Evolutionary conservation across 495 filamentous ascomycete species (phyloP), one percentile per base, ranked within the genome.

Genomic region (Extremus antarcticus): DNA sequence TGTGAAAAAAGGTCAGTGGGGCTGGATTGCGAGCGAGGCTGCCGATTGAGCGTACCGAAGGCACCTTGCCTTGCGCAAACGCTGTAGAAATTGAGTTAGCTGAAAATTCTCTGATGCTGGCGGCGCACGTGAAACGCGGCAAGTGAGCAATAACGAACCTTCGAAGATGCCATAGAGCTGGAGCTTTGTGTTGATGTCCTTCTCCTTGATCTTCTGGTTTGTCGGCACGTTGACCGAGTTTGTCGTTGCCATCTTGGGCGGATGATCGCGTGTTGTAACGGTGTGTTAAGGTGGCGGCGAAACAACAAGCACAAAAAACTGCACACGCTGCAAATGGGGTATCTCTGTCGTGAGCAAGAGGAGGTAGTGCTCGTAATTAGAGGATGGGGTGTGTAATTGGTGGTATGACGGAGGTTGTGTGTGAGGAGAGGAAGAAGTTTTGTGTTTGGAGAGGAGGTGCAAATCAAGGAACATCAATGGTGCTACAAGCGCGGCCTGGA

Each of bases 91-190:
- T 25, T 47, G 25, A 29, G 47, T 54, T 41, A 62, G 57, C 39
- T 15, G 24, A 25, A 35, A 53, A 43, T 15, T 10, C 10, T 17
- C 47, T 22, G 43, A 20, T 50, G 48, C 48, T 47, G 23, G 47
- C 4, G 47, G 16, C 15, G 47, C 19, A 25, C 22, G 25, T 21
- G 22, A 51, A 45, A 17, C 23, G 47, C 43, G 39, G 51, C 7
- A 24, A n/a, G n/a, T 25, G 25, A 40, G 45, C 17, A 29, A 32
- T 22, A 15, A 69, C 73, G 54, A 74, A 86, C 84, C 84, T 62
- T 80, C 80, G 68, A 82, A 78, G 68, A 97, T 96, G 65, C 94
- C 92, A 67, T 90, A 97, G 21, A 97, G 71, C 70, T 95, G 92
- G 43, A 98, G 82, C 75, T 98, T 98, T 60, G 81, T 78, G 70